These are phyloP conservation scores for Ajuga chamaepitys DNA, from an alignment of 257 asterid species.

Conservation along the genomic window DNA sequence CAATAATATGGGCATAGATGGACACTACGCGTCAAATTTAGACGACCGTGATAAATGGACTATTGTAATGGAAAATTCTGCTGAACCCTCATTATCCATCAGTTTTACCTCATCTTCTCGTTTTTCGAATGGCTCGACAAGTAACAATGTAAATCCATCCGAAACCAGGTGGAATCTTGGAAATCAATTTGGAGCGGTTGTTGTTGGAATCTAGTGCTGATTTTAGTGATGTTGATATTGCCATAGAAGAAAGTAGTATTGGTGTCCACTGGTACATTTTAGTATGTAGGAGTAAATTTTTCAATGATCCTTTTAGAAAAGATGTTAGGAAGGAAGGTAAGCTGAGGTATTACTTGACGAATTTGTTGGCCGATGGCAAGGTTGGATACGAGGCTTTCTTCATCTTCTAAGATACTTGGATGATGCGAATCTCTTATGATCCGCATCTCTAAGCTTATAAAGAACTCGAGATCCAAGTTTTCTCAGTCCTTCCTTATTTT, in stretches of 20 bases:
- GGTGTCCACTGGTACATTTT: conserved; percentile 60
- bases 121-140: conserved; percentile 41
- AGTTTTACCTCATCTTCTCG: conserved; percentile 50
- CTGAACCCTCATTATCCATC: conserved; percentile 57
- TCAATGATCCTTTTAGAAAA: conserved; percentile 33
- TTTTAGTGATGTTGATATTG: conserved; percentile 51
- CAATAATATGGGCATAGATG: neutral
- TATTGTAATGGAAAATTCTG: conserved; percentile 37
- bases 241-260: conserved; percentile 40
- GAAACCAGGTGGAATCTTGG: conserved; percentile 34
- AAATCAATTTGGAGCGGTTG: conserved; percentile 37
- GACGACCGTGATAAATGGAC: conserved; percentile 4
- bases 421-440: no score
- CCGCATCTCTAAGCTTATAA: no score
- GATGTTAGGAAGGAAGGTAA: conserved; percentile 37
- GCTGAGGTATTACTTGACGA: conserved; percentile 32
- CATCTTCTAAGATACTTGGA: no score
- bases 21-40: conserved; percentile 3
- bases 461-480: no score
- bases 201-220: conserved; percentile 32
- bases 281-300: conserved; percentile 56
- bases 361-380: conserved; percentile 54
- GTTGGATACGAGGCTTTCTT: conserved; percentile 59
- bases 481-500: no score
- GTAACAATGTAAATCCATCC: conserved; percentile 9